Conservation (phyloP, 805 yeast genomes). For the Saccharomyces kudriavzevii region DNA sequence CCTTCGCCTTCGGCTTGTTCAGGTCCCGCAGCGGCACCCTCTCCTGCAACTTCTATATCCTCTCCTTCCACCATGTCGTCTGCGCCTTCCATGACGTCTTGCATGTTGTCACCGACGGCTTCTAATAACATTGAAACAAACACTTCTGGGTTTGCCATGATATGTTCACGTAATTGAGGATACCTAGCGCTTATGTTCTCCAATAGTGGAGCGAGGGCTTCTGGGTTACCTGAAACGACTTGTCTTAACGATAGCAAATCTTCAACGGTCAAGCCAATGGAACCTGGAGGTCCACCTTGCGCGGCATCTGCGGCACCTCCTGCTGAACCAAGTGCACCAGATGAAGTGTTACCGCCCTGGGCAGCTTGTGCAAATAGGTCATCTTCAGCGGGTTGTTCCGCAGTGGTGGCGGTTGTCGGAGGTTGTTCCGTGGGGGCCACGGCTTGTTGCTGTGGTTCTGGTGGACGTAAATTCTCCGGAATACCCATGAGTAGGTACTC, state of each 20-base stretch:
- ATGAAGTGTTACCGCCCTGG: slow-evolving; percentile 23
- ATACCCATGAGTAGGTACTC: slow-evolving; percentile 88
- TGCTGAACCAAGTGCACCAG: slow-evolving; percentile 21
- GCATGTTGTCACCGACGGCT: slow-evolving; percentile 45
- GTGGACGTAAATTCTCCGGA: slow-evolving; percentile 50
- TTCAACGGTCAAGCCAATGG: slow-evolving; percentile 38
- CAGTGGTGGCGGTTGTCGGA: slow-evolving; percentile 11
- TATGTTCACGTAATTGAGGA: slow-evolving; percentile 76
- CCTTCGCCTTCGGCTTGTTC: slow-evolving; percentile 35
- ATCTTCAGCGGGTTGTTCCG: slow-evolving; percentile 20
- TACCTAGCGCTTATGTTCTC: slow-evolving; percentile 73
- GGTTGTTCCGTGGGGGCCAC: slow-evolving; percentile 19
- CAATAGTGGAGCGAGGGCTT: slow-evolving; percentile 72
- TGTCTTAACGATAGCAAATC: slow-evolving; percentile 59
- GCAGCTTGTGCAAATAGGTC: slow-evolving; percentile 40
- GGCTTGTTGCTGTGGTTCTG: slow-evolving; percentile 20
- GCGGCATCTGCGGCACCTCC: slow-evolving; percentile 19
- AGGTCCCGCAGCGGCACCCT: slow-evolving; percentile 8
- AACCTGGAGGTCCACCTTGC: slow-evolving; percentile 30
- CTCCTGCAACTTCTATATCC: slow-evolving; percentile 12
- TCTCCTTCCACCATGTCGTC: slow-evolving; percentile 30
- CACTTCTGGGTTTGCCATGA: slow-evolving; percentile 83
- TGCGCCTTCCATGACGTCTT: slow-evolving; percentile 34
- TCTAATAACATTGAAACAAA: slow-evolving; percentile 67
- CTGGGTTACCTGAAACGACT: slow-evolving; percentile 78